A percentile compares a stretch with the other conserved stretches of the same genome.
These are phyloP conservation scores for Schrenkiella parvula DNA, from an alignment of 345 rosid species.

Conservation along the genomic window DNA sequence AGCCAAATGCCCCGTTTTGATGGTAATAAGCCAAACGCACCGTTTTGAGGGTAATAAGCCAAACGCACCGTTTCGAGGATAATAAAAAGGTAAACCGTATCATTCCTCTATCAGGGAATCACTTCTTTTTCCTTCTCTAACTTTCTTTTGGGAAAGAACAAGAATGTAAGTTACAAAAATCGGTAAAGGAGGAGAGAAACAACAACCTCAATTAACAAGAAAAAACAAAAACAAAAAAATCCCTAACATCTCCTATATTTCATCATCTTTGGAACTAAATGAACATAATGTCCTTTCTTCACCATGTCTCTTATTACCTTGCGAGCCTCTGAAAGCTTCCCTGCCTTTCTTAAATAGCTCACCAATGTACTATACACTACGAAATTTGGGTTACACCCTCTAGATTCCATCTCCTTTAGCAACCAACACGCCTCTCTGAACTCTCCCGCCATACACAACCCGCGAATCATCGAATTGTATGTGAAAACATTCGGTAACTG, in stretches of 20 bases:
- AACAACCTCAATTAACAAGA: constrained; percentile 16
- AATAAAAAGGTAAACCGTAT: too few species aligned
- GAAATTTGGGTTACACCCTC: constrained; percentile 84
- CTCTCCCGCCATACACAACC: constrained; percentile 66
- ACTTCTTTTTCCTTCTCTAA: too few species aligned
- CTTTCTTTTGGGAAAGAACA: neutral
- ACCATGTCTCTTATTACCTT: constrained; percentile 64
- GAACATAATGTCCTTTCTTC: constrained; percentile 62
- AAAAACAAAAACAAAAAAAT: neutral
- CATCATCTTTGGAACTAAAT: constrained; percentile 53
- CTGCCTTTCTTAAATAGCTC: constrained; percentile 63
- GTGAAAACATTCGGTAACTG: constrained; percentile 80
- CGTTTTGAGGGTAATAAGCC: too few species aligned
- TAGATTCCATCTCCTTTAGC: constrained; percentile 78
- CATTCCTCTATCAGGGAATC: too few species aligned
- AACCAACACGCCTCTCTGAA: constrained; percentile 65
- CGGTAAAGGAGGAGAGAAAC: constrained; percentile 10
- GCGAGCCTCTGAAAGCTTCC: constrained; percentile 69
- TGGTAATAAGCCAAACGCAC: too few species aligned
- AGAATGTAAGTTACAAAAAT: constrained; percentile 13
- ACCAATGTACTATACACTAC: constrained; percentile 80
- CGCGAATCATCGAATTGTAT: constrained; percentile 83
- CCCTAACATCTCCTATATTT: constrained; percentile 45
- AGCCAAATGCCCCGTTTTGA: too few species aligned
- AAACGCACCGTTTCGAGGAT: too few species aligned